Evolutionary conservation across 768 basidiomycete genomes (phyloP).

Genomic region (Suillus subaureus): DNA sequence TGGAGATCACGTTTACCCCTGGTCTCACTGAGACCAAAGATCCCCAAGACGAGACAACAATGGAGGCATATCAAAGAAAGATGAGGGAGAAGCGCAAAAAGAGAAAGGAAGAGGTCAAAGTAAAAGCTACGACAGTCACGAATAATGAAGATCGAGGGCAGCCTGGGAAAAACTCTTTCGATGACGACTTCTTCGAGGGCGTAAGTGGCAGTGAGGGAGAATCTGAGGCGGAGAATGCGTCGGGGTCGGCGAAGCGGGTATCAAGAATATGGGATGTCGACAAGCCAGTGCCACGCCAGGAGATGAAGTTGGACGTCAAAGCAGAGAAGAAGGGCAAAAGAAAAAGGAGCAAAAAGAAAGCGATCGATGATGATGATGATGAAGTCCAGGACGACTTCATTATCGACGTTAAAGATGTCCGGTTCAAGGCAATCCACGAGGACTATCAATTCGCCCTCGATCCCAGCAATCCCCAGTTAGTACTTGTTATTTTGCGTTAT

Average conservation of each 20-base stretch:
- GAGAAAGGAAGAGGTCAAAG: constrained; percentile 68
- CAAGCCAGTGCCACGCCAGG: constrained; percentile 37
- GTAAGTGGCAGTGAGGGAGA: constrained; percentile 43
- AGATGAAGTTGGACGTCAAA: constrained; percentile 86
- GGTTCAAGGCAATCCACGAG: constrained; percentile 87
- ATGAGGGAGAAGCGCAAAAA: constrained; percentile 86
- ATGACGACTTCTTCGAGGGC: constrained; percentile 81
- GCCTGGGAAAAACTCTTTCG: constrained; percentile 17
- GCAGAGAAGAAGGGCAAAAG: constrained; percentile 67
- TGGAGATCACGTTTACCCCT: constrained; percentile 96
- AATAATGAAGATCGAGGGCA: constrained; percentile 28
- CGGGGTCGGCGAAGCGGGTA: constrained; percentile 25
- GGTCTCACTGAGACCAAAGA: constrained; percentile 63
- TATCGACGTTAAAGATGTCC: constrained; percentile 83
- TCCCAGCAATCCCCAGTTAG: constrained; percentile 92
- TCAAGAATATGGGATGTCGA: constrained; percentile 22
- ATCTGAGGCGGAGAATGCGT: constrained; percentile 21
- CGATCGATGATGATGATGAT: constrained; percentile 51
- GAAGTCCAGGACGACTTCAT: constrained; percentile 82
- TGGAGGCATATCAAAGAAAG: constrained; percentile 89
- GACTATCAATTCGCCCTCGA: constrained; percentile 94
- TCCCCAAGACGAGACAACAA: constrained; percentile 76
- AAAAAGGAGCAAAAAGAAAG: constrained; percentile 43
- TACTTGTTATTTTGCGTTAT: constrained; percentile 15
- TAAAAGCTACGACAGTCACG: constrained; percentile 27